Conservation (phyloP, 306 rosid genomes). For the Prunus armeniaca region DNA sequence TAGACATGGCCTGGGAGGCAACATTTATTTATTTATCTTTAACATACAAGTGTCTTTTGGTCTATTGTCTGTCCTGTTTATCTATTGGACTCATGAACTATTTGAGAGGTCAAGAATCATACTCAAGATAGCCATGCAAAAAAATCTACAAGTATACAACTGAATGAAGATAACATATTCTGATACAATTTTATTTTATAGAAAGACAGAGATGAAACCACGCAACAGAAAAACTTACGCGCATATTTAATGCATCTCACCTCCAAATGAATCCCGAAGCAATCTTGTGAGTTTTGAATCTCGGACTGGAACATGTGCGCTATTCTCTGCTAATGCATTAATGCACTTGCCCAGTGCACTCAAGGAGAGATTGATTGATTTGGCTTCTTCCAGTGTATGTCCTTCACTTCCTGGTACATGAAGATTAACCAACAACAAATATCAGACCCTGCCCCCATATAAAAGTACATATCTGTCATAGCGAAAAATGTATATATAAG, state of each 20-base stretch:
- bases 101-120: neutral
- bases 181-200: neutral
- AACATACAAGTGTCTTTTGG: neutral
- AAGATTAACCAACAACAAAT: slow-evolving; percentile 19
- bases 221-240: neutral
- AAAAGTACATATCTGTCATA: neutral
- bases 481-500: neutral
- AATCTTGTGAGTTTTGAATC: slow-evolving; percentile 98
- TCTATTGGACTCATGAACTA: neutral
- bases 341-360: slow-evolving; percentile 97
- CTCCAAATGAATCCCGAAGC: slow-evolving; percentile 95
- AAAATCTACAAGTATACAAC: neutral
- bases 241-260: slow-evolving; percentile 38
- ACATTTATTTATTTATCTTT: neutral
- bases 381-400: slow-evolving; percentile 95
- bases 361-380: slow-evolving; percentile 91
- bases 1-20: neutral
- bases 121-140: neutral
- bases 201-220: slow-evolving; percentile 1
- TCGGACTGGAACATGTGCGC: slow-evolving; percentile 92
- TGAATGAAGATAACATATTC: neutral
- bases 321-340: slow-evolving; percentile 91
- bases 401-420: slow-evolving; percentile 91
- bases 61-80: neutral
- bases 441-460: neutral